phyloP scores from a whole-genome alignment of 129 eudicot species.

The Sambucus nigra region DNA sequence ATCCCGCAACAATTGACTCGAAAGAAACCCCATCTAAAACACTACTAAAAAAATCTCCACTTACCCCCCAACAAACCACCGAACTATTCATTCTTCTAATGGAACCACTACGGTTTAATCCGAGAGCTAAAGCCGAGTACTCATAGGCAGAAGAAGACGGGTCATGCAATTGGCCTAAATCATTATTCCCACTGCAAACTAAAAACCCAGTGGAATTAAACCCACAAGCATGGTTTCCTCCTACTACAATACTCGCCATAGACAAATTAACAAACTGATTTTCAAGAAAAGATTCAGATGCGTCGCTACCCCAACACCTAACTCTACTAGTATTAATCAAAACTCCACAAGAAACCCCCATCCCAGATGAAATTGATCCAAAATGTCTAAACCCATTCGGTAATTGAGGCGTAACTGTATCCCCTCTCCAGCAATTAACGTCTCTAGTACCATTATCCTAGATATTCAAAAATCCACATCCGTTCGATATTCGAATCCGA shows the following conservation, averaged over 20 bases:
- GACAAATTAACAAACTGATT: slow-evolving; percentile 23
- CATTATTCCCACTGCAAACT: slow-evolving; percentile 55
- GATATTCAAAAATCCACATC: too few species aligned
- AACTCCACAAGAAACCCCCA: slow-evolving; percentile 74
- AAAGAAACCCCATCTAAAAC: slow-evolving; percentile 32
- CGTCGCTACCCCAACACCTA: slow-evolving; percentile 45
- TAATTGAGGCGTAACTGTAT: slow-evolving; percentile 12
- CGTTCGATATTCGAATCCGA: too few species aligned
- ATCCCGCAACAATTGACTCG: slow-evolving; percentile 71
- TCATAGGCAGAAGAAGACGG: slow-evolving; percentile 34
- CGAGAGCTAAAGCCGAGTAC: slow-evolving; percentile 49
- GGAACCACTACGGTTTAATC: slow-evolving; percentile 57
- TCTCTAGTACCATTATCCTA: slow-evolving; percentile 29
- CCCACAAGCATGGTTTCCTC: slow-evolving; percentile 77
- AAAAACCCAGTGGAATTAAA: slow-evolving; percentile 36
- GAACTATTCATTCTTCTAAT: slow-evolving; percentile 34
- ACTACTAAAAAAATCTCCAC: slow-evolving; percentile 31
- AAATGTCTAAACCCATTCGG: slow-evolving; percentile 15
- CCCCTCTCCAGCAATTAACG: slow-evolving; percentile 63
- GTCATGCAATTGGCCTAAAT: slow-evolving; percentile 33
- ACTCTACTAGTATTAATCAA: slow-evolving; percentile 16
- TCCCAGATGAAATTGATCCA: slow-evolving; percentile 43
- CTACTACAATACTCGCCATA: slow-evolving; percentile 51
- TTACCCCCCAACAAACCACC: slow-evolving; percentile 92
- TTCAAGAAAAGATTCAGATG: slow-evolving; percentile 25